Conservation (phyloP, 2,329 filamentous ascomycete genomes). For the Ophiocordyceps australis region DNA sequence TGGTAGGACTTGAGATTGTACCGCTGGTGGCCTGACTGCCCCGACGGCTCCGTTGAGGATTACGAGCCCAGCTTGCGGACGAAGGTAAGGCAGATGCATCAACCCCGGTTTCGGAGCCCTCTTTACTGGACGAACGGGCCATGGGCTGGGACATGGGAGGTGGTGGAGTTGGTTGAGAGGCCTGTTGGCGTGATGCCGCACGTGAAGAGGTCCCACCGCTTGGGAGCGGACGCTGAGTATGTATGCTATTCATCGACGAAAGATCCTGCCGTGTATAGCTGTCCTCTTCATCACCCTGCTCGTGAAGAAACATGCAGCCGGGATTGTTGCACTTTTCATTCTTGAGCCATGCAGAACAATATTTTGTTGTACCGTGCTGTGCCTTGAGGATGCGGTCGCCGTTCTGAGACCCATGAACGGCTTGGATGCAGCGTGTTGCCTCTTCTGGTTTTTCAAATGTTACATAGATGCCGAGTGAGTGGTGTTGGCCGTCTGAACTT, state of each 20-base stretch:
- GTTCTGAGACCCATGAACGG: conserved; percentile 84
- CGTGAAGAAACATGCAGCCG: conserved; percentile 95
- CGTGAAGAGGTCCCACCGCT: conserved; percentile 30
- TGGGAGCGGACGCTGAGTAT: conserved; percentile 52
- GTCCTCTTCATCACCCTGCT: conserved; percentile 94
- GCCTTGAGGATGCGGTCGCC: conserved; percentile 72
- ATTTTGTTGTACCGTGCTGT: conserved; percentile 81
- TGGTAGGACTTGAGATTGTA: conserved; percentile 66
- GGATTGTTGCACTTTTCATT: conserved; percentile 90
- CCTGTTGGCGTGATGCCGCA: conserved; percentile 32
- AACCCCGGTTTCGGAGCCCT: conserved; percentile 49
- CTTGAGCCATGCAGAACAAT: conserved; percentile 91
- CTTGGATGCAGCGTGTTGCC: conserved; percentile 73
- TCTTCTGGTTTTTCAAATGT: conserved; percentile 88
- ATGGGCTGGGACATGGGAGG: conserved; percentile 43
- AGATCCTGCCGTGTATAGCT: conserved; percentile 90
- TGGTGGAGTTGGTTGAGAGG: conserved; percentile 16
- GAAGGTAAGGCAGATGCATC: conserved; percentile 85
- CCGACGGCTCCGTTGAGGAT: conserved; percentile 46
- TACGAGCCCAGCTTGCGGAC: conserved; percentile 80
- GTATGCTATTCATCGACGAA: conserved; percentile 84
- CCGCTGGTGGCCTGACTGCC: conserved; percentile 69
- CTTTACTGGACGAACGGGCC: conserved; percentile 60
- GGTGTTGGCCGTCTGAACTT: conserved; percentile 53
- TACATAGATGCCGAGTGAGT: conserved; percentile 94